phyloP scores from a whole-genome alignment of 805 yeast species.

The Hanseniaspora mollemarum region DNA sequence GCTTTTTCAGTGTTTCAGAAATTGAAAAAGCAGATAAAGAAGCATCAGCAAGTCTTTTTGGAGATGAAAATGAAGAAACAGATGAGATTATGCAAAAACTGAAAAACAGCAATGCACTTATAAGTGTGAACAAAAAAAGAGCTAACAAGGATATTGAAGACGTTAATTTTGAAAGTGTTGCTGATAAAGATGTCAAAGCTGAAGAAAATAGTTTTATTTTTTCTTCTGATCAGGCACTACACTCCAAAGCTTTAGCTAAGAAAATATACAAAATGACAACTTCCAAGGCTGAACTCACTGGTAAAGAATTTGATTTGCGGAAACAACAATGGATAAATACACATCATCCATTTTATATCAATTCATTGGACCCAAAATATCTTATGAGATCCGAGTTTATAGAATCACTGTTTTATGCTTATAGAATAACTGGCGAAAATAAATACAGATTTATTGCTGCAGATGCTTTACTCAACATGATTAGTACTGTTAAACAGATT shows the following conservation, averaged over 20 bases:
- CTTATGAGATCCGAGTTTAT: conserved; percentile 51
- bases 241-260: background rate
- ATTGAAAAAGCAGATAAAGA: background rate
- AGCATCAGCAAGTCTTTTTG: no score
- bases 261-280: conserved; percentile 4
- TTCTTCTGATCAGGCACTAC: conserved; percentile 9
- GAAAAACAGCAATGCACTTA: conserved; percentile 14
- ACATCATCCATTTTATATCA: conserved; percentile 28
- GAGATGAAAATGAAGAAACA: conserved; percentile 10
- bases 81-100: background rate
- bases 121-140: background rate
- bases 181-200: background rate
- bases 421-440: conserved; percentile 48
- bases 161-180: background rate
- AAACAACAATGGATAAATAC: conserved; percentile 23
- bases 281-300: background rate
- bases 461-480: conserved; percentile 35
- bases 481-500: conserved; percentile 27
- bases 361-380: conserved; percentile 31
- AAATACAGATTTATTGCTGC: conserved; percentile 48
- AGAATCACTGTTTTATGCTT: conserved; percentile 49
- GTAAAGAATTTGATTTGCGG: background rate
- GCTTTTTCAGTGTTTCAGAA: background rate
- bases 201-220: background rate
- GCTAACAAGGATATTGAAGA: background rate